Evolutionary conservation across 2,329 filamentous ascomycete genomes (phyloP).

Genomic region (Sclerotinia trifoliorum): DNA sequence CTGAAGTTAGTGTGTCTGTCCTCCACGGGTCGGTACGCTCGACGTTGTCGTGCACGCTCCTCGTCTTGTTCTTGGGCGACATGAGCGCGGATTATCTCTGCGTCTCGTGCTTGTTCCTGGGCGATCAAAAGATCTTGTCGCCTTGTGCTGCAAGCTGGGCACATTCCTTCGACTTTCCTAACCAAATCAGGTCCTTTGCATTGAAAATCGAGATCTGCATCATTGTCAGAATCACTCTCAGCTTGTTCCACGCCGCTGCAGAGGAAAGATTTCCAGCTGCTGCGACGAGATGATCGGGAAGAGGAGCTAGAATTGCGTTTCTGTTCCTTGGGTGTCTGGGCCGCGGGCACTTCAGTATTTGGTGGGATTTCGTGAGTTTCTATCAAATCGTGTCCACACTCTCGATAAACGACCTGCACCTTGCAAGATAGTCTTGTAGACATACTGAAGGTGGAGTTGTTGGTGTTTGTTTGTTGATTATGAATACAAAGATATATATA

Average conservation of each 20-base stretch:
- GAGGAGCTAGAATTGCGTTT: constrained; percentile 2
- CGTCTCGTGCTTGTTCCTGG: not conserved
- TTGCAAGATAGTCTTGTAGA: constrained; percentile 1
- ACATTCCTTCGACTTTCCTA: not conserved
- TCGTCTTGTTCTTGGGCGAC: constrained; percentile 12
- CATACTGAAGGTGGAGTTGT: not conserved
- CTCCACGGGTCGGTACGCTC: not conserved
- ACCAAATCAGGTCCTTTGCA: not conserved
- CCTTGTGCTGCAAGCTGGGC: not conserved
- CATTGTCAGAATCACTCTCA: constrained; percentile 13
- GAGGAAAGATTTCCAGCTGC: constrained; percentile 15
- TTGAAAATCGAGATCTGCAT: not conserved
- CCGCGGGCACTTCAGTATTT: not conserved
- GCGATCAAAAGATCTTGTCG: not conserved
- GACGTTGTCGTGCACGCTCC: constrained; percentile 1
- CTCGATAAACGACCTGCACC: constrained; percentile 2
- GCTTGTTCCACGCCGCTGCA: not conserved
- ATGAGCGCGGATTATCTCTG: not conserved
- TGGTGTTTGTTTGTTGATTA: not conserved
- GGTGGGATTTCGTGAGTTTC: constrained; percentile 8
- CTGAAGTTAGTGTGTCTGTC: constrained; percentile 10
- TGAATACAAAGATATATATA: not conserved
- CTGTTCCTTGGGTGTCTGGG: not conserved
- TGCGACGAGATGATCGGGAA: constrained; percentile 6
- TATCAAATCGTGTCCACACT: not conserved